Base-by-base conservation (phyloP, 768 basidiomycete genomes). In the Peribolospora baueri region DNA sequence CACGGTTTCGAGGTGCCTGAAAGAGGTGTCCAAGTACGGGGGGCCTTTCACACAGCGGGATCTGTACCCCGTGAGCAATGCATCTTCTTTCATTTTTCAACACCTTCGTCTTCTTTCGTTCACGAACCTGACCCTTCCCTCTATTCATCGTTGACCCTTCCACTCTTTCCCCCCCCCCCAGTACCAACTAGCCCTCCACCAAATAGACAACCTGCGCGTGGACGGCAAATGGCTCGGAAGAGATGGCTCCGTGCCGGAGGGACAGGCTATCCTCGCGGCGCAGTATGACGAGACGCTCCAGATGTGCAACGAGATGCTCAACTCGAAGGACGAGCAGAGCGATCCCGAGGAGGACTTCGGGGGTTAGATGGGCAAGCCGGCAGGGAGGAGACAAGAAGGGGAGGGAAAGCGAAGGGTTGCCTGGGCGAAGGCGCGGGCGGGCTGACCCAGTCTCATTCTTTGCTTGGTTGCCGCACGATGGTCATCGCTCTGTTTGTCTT, bases 1-100 rank as follows among this genome's bases (percentile, higher is more conserved):
- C 7, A 95, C 90, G 0, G 84, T 95, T 58, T 93, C 91, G 73
- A 91, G 91, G 65, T 91, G 88, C 63, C 72, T 95, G 54, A 91
- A 91, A 63, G 90, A 95, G 68, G 90, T 95, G 2, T 73, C 83
- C 57, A 93, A 91, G 65, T 88, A 87, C 62, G 90, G 90, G 11
- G 90, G 88, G 10, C 84, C 87, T 1, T 91, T 90, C 64, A 84
- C 75, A 59, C 78, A 88, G 14, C 78, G 86, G 46, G 90, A 95
- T 66, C 72, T 95, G 42, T 93, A 93, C 70, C 90, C 90, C 14
- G 85, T 88, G 65, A 58, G 82, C 25, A 25, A 25, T 25, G 25
- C 25, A 25, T 72, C 37, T 58, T 42, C 42, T 42, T 41, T 41
- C 42, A 14, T 47, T 41, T 13, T 1, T 4, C 6, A 40, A 9